Evolutionary conservation across 176 grass and related monocot species (phyloP).

Genomic region (Oryza glaberrima): DNA sequence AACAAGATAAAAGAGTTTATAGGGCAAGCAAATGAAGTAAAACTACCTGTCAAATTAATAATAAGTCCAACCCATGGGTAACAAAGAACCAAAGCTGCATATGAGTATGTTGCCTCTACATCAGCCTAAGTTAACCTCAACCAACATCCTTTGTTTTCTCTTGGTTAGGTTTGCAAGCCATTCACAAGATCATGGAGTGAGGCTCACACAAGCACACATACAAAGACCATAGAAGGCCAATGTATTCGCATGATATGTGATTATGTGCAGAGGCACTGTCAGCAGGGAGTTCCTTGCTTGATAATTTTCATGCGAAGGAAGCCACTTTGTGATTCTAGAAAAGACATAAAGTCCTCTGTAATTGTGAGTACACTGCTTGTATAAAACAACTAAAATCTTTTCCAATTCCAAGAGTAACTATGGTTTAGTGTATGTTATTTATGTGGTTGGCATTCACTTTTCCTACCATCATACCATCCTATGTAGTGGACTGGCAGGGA

Average conservation of each 20-base stretch:
- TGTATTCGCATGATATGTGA: not conserved
- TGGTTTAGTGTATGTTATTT: not conserved
- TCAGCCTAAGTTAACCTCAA: not conserved
- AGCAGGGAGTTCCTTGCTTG: not conserved
- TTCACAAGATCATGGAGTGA: slow-evolving; percentile 10
- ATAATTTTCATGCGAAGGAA: slow-evolving; percentile 7
- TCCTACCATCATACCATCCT: not conserved
- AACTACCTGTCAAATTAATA: slow-evolving; percentile 14
- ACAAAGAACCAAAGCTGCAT: not conserved
- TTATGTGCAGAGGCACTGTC: not conserved
- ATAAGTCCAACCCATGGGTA: not conserved
- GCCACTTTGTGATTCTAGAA: slow-evolving; percentile 6
- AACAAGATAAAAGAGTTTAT: not conserved
- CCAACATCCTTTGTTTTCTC: not conserved
- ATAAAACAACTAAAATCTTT: not conserved
- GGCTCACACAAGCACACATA: not conserved
- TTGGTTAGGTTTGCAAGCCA: not conserved
- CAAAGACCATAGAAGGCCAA: not conserved
- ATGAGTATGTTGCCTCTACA: slow-evolving; percentile 9
- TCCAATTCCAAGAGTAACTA: not conserved
- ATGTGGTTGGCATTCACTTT: not conserved
- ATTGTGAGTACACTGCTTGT: slow-evolving; percentile 28
- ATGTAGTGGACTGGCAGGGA: not conserved
- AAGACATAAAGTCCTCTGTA: not conserved
- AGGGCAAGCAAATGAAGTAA: slow-evolving; percentile 31